A percentile compares a stretch with the other conserved stretches of the same genome.
Conservation (phyloP, 352 stramenopile genomes). For the Phytopythium helicoides region DNA sequence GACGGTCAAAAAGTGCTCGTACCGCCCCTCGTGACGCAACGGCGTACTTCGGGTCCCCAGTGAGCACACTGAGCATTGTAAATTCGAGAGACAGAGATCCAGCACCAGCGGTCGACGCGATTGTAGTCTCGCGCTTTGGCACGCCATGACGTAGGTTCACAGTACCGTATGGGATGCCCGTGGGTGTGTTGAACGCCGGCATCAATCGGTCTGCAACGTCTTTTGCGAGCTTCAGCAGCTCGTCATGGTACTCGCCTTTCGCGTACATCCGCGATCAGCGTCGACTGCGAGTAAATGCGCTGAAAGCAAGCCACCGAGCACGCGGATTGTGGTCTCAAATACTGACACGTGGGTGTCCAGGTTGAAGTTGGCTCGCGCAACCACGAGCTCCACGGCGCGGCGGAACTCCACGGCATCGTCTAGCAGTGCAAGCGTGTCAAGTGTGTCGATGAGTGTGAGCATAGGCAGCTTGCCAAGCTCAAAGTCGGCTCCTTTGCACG, state of each 20-base stretch:
- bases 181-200: slow-evolving; percentile 95
- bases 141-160: slow-evolving; percentile 94
- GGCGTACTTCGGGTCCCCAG: slow-evolving; percentile 64
- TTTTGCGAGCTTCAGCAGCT: slow-evolving; percentile 91
- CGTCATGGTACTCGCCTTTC: slow-evolving; percentile 85
- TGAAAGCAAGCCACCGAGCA: slow-evolving; percentile 89
- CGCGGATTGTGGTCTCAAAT: slow-evolving; percentile 93
- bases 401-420: slow-evolving; percentile 75
- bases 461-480: slow-evolving; percentile 79
- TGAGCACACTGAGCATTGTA: slow-evolving; percentile 91
- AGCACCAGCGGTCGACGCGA: slow-evolving; percentile 95
- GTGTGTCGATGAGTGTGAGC: slow-evolving; percentile 90
- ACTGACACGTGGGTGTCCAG: slow-evolving; percentile 89
- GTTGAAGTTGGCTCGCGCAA: slow-evolving; percentile 68
- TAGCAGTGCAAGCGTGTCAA: slow-evolving; percentile 90
- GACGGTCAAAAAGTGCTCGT: slow-evolving; percentile 71
- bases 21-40: slow-evolving; percentile 60
- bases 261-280: slow-evolving; percentile 46
- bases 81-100: slow-evolving; percentile 97
- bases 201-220: slow-evolving; percentile 96
- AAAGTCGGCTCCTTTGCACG: slow-evolving; percentile 66
- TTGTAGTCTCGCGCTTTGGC: slow-evolving; percentile 91
- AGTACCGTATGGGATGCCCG: slow-evolving; percentile 96
- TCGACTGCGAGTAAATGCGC: slow-evolving; percentile 84
- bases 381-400: slow-evolving; percentile 60